Evolutionary conservation across 75 land plant genomes (phyloP), one percentile per base, ranked within the genome.

Genomic region (Pinus albicaulis): DNA sequence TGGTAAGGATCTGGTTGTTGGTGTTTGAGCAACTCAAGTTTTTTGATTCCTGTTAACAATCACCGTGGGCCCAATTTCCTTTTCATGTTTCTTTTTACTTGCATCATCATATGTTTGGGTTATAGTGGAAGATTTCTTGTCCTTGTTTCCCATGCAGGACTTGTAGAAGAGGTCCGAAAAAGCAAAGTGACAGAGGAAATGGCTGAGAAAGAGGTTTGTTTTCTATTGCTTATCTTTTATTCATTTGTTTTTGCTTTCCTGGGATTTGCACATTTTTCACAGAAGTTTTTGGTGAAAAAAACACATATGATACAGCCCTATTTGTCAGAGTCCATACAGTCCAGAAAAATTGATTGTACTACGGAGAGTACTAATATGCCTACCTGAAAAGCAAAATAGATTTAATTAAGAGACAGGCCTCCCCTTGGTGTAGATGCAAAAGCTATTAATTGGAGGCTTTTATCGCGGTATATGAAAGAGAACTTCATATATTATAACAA

Each of bases 181-280:
- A 96, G 99, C 81, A 86, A 58, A 24, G 71, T 90, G 17, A 87
- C 86, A 64, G 99, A 92, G 74, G 25, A 59, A 57, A 91, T 90
- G 41, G 99, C 97, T 57, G 99, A 96, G 81, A 79, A 86, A 56
- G 78, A 89, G 94, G 96, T 91, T 68, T 68, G 71, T 20, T 41
- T 2, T 36, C n/a, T 31, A 13, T 4, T 24, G 23, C 7, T 72
- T 59, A 78, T n/a, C 34, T n/a, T 76, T 44, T 76, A 19, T 22
- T 73, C 36, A n/a, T 10, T 48, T 48, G 11, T 48, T 48, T 48
- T 68, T 38, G 3, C 1, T 68, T n/a, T 23, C 70, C 16, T 62
- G 23, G 48, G n/a, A 68, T 10, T 68, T 44, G 41, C 48, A 20
- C 11, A 38, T 68, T 10, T 52, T 68, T 20, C 48, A 68, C 5